Conservation (phyloP, 768 basidiomycete species). For the Mycena albidolilacea region DNA sequence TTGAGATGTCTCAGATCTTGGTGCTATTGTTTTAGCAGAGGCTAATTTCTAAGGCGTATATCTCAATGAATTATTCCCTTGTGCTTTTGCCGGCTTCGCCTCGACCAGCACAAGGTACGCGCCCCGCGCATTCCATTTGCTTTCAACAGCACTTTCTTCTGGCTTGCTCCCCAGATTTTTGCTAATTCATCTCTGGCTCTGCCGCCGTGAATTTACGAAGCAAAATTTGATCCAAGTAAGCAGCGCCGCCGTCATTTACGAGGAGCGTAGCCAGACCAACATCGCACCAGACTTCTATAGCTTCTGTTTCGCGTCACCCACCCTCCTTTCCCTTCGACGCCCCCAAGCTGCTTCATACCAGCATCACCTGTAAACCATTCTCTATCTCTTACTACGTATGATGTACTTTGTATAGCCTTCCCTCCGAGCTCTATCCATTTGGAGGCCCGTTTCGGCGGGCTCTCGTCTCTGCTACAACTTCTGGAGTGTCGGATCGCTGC, state of each 20-base stretch:
- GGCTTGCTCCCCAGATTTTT: not conserved
- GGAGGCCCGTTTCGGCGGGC: too few species aligned
- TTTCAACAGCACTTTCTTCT: not conserved
- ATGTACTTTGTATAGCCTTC: too few species aligned
- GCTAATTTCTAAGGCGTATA: not conserved
- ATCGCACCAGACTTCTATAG: not conserved
- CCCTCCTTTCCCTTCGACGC: too few species aligned
- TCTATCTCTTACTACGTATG: too few species aligned
- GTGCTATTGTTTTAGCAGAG: slow-evolving; percentile 2
- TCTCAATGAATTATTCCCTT: not conserved
- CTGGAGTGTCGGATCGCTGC: too few species aligned
- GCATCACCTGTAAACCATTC: too few species aligned
- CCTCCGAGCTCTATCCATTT: too few species aligned
- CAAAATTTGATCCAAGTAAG: not conserved
- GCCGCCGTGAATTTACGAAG: not conserved
- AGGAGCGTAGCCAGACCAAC: not conserved
- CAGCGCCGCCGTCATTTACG: not conserved
- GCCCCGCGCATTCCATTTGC: not conserved
- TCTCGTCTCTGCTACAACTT: too few species aligned
- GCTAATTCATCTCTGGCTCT: not conserved
- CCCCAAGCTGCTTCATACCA: too few species aligned
- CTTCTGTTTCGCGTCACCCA: not conserved
- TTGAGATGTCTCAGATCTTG: not conserved
- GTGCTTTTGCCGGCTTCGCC: not conserved
- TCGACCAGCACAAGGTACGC: slow-evolving; percentile 1